These are phyloP conservation scores for Cyclotella distinguenda DNA, from an alignment of 108 stramenopile genomes.

Conservation along the genomic window DNA sequence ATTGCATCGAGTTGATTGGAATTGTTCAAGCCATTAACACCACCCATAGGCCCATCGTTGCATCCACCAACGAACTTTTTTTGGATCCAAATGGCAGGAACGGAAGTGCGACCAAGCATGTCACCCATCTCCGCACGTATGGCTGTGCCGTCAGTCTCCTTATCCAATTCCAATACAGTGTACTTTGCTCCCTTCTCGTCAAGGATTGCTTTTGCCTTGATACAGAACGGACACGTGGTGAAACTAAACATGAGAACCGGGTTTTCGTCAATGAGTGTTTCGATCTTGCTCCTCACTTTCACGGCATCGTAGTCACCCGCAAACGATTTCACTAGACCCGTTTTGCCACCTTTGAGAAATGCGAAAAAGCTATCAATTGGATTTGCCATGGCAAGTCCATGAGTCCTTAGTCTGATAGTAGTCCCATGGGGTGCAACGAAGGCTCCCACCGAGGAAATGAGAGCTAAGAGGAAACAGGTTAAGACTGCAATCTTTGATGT, in stretches of 20 bases:
- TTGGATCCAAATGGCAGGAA: constrained; percentile 90
- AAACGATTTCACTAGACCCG: constrained; percentile 72
- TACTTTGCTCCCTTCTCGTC: constrained; percentile 72
- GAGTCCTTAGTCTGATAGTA: too few relatives aligned
- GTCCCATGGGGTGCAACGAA: neutral
- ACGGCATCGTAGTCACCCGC: constrained; percentile 84
- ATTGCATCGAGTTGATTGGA: constrained; percentile 65
- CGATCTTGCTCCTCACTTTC: constrained; percentile 53
- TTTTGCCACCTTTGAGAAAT: constrained; percentile 78
- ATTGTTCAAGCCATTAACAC: constrained; percentile 59
- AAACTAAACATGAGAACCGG: constrained; percentile 67
- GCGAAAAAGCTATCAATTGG: constrained; percentile 4
- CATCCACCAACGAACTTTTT: constrained; percentile 87
- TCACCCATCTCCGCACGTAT: constrained; percentile 89
- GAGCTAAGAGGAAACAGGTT: neutral
- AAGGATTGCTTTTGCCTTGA: constrained; percentile 84
- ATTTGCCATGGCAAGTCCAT: neutral
- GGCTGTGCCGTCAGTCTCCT: constrained; percentile 64
- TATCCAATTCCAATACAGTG: constrained; percentile 74
- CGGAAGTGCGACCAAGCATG: constrained; percentile 79
- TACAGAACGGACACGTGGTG: constrained; percentile 88
- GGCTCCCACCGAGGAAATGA: neutral
- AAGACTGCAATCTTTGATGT: too few relatives aligned
- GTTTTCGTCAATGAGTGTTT: constrained; percentile 57
- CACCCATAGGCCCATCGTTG: constrained; percentile 85